These are phyloP conservation scores for Schizopora paradoxa DNA, from an alignment of 1,284 basidiomycete species.

Conservation along the genomic window DNA sequence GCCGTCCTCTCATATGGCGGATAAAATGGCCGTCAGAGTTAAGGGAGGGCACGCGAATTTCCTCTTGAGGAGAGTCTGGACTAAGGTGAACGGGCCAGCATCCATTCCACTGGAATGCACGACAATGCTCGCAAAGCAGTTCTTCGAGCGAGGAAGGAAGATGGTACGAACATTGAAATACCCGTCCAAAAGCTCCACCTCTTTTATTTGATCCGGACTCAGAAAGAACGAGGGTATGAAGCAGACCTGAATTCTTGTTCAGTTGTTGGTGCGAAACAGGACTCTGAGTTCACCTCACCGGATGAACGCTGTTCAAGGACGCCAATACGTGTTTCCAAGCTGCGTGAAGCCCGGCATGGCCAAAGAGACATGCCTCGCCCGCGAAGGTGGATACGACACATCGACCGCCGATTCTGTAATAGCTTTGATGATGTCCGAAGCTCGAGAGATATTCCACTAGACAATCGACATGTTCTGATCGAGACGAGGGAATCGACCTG, in stretches of 20 bases:
- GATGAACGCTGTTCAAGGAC: constrained; percentile 4
- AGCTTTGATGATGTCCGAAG: constrained; percentile 56
- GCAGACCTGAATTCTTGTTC: constrained; percentile 50
- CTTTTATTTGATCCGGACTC: constrained; percentile 16
- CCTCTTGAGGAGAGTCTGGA: constrained; percentile 24
- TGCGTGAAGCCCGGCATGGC: constrained; percentile 41
- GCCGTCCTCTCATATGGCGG: constrained; percentile 36
- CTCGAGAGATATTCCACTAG: constrained; percentile 55
- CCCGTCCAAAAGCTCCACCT: no score
- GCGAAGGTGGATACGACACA: constrained; percentile 76
- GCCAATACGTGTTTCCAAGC: constrained; percentile 43
- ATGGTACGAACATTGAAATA: no score
- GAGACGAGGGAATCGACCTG: constrained; percentile 55
- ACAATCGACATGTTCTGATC: constrained; percentile 43
- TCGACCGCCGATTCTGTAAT: constrained; percentile 37
- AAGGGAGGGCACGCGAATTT: constrained; percentile 36
- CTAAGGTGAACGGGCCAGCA: constrained; percentile 59
- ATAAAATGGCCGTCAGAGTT: constrained; percentile 45
- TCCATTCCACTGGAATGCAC: constrained; percentile 49
- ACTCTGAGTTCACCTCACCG: no score
- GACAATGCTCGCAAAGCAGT: constrained; percentile 42
- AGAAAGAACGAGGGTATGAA: constrained; percentile 37
- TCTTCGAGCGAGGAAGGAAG: constrained; percentile 57
- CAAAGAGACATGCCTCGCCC: constrained; percentile 70
- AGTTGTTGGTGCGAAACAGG: no score